These are phyloP conservation scores for Rhodotorula taiwanensis DNA, from an alignment of 768 basidiomycete genomes.

Conservation along the genomic window DNA sequence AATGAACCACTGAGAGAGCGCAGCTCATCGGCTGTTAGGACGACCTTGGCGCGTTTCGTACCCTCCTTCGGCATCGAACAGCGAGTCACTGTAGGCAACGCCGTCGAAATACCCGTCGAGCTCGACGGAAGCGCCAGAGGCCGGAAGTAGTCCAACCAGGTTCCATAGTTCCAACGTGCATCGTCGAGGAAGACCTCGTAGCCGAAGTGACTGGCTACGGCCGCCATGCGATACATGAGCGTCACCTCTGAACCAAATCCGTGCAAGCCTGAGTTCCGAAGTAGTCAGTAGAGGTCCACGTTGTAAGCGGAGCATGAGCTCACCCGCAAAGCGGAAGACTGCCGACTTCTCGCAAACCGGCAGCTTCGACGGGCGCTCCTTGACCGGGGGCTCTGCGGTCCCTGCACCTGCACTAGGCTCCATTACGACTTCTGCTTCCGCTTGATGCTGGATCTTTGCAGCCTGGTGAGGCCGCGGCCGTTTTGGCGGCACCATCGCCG, in stretches of 20 bases:
- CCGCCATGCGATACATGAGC: constrained; percentile 20
- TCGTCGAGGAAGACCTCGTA: constrained; percentile 30
- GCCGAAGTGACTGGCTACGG: constrained; percentile 19
- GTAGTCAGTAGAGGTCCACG: background rate
- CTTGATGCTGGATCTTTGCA: no score
- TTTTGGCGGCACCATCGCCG: no score
- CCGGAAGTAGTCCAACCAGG: constrained; percentile 21
- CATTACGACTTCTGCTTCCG: no score
- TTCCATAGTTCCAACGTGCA: constrained; percentile 28
- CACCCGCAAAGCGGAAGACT: constrained; percentile 28
- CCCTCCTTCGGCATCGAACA: background rate
- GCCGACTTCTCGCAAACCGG: constrained; percentile 18
- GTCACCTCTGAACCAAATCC: constrained; percentile 31
- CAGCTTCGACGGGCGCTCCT: background rate
- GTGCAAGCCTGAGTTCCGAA: constrained; percentile 12
- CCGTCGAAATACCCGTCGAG: no score
- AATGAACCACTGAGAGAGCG: background rate
- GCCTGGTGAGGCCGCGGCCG: no score
- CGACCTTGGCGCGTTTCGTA: constrained; percentile 1
- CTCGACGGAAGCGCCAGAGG: background rate
- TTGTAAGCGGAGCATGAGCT: background rate
- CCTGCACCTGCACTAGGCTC: no score
- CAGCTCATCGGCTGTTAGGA: background rate
- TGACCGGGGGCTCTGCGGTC: no score
- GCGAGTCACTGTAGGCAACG: no score